Conservation (phyloP, 495 filamentous ascomycete genomes). For the Penicillium dipodomyicola region DNA sequence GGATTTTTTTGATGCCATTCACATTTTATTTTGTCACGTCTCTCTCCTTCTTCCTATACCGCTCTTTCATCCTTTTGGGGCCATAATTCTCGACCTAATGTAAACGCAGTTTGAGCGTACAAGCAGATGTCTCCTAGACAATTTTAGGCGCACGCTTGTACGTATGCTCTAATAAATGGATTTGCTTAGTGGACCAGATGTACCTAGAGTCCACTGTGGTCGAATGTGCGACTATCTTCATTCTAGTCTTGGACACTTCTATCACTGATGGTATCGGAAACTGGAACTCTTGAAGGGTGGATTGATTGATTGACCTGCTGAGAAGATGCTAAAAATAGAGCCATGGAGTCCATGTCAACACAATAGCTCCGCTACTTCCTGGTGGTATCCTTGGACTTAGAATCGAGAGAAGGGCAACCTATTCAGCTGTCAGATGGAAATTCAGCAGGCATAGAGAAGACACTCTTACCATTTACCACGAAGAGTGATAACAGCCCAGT, state of each 20-base stretch:
- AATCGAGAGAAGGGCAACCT: constrained; percentile 67
- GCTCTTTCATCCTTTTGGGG: too few relatives aligned
- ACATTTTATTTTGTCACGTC: too few relatives aligned
- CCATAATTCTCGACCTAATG: neutral
- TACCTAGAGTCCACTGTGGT: neutral
- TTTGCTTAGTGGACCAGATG: neutral
- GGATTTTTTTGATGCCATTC: too few relatives aligned
- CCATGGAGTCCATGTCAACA: too few relatives aligned
- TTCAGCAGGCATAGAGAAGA: constrained; percentile 6
- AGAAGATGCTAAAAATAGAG: neutral
- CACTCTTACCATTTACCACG: constrained; percentile 81
- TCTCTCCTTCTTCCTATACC: too few relatives aligned
- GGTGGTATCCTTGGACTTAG: constrained; percentile 18
- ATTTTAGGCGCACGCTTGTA: neutral
- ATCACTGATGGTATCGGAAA: neutral
- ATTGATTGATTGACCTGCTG: neutral
- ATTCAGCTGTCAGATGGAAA: constrained; percentile 15
- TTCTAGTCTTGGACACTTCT: neutral
- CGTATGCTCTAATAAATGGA: neutral
- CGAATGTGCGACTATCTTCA: neutral
- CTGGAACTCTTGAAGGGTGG: neutral
- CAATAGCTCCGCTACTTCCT: neutral
- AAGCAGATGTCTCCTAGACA: neutral
- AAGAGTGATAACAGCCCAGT: constrained; percentile 88
- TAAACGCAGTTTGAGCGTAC: neutral